Evolutionary conservation across 2,329 filamentous ascomycete species (phyloP).

Genomic region (Teratosphaeria zuluensis): DNA sequence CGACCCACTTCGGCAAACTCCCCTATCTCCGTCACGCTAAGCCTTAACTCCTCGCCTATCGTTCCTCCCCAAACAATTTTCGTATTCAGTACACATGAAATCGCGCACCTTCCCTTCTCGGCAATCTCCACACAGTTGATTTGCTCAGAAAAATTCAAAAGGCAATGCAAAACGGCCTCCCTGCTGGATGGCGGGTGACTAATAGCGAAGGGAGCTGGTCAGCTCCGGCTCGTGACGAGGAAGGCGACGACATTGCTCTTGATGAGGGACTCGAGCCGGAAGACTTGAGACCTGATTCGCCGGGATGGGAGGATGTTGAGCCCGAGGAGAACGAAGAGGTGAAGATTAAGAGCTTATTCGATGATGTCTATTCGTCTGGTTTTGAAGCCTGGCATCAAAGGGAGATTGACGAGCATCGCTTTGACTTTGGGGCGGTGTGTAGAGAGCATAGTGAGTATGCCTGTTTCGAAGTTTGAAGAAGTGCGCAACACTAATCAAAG

Average conservation of each 20-base stretch:
- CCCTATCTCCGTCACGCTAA: background rate
- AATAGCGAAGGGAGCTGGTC: slow-evolving; percentile 7
- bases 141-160: background rate
- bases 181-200: slow-evolving; percentile 9
- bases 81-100: background rate
- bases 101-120: background rate
- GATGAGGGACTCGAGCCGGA: slow-evolving; percentile 9
- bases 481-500: background rate
- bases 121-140: background rate
- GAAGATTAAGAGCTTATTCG: slow-evolving; percentile 32
- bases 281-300: slow-evolving; percentile 25
- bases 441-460: slow-evolving; percentile 27
- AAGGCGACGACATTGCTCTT: slow-evolving; percentile 13
- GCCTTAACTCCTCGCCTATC: background rate
- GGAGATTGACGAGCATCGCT: slow-evolving; percentile 20
- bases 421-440: slow-evolving; percentile 30
- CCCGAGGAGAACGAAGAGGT: slow-evolving; percentile 29
- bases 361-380: slow-evolving; percentile 24
- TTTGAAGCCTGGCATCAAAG: slow-evolving; percentile 27
- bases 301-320: slow-evolving; percentile 38
- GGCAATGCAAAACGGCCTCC: slow-evolving; percentile 5
- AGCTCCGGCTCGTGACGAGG: slow-evolving; percentile 10
- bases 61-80: background rate
- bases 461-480: background rate
- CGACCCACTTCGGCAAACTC: background rate